Evolutionary conservation across 352 stramenopile species (phyloP), one percentile per base, ranked within the genome.

Genomic region (Halophytophthora batemanensis): DNA sequence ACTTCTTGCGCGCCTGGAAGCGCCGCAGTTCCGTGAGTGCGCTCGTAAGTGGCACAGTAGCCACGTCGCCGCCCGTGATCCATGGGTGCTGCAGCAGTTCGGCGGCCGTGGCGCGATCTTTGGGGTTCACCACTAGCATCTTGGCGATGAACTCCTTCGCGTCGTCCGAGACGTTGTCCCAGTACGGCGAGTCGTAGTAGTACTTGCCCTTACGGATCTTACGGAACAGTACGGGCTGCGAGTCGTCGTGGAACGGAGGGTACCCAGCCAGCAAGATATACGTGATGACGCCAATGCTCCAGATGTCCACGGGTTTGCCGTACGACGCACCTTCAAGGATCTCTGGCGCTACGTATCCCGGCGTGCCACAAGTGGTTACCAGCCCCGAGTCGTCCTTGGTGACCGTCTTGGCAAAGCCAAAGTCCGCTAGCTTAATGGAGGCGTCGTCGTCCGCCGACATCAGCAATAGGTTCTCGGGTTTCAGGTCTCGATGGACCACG

Each of bases 161-260:
- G 36, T 96, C 79, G 17, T 81, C 61, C 37, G 86, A 96, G 38
- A 96, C 82, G 34, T 93, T 79, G 59, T 96, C 87, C 87, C 87
- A 96, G 59, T 93, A 94, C 15, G 86, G 84, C 25, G 84, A 89
- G 53, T 93, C 82, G 54, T 83, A 96, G 49, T 95, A 81, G 60
- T 82, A 95, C 42, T 91, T 82, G 37, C 87, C 85, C 53, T 81
- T 82, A n/a, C 75, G 66, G 60, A 96, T 95, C 62, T 90, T 90
- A 43, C 74, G 71, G 63, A 93, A 99, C 34, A 99, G 69, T 29
- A 93, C 71, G 3, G 87, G 66, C 59, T 98, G 88, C 54, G 97
- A 98, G 41, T 97, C 91, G 66, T 98, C 94, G 56, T 98, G 76
- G 65, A 96, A 96, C 21, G 83, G 83, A 18, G 81, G 78, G 42